Base-by-base conservation (phyloP, 331 rosid genomes). In the Malus hybrid region DNA sequence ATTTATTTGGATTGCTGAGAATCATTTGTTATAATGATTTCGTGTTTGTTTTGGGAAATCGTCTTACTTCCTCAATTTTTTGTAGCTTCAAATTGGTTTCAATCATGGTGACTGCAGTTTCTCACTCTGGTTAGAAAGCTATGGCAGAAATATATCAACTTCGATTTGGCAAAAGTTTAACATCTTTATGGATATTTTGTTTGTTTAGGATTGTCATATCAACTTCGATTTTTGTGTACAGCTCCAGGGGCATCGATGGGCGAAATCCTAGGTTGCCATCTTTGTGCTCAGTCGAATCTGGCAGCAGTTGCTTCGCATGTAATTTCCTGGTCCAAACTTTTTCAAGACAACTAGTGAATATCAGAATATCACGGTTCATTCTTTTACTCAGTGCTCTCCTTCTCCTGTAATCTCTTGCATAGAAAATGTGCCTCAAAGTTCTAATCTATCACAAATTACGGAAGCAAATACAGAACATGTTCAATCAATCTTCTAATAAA, bases 331-430 rank as follows among this genome's bases (percentile, higher is more conserved):
- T 78, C 76, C 87, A 42, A 71, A 55, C 27, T 64, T 74, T 27
- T 36, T 59, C 15, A 67, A 74, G 81, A 65, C 75, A 79, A 69
- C 33, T 64, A 62, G 67, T 29, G 79, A 55, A 63, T 71, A 34
- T 76, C 82, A 66, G 61, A 79, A 68, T 10, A 34, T 62, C 71
- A 27, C 71, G 13, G 76, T 78, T 67, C 85, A 80, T 31, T 73
- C 83, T 76, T 96, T 88, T 77, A 83, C 91, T 55, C 85, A 54
- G 84, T 83, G 80, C n/a, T 83, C 77, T 72, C 96, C 96, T 31
- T 88, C 93, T 69, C 85, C 93, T 54, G 83, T 83, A 54, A 82
- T 90, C 61, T 83, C 86, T 27, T 85, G 79, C 68, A 76, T 77
- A 77, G 86, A 83, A 83, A 72, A 52, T 42, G 46, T 10, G 56